Evolutionary conservation across 2,329 filamentous ascomycete species (phyloP), one percentile per base, ranked within the genome.

Genomic region (Phaeomoniella chlamydospora): DNA sequence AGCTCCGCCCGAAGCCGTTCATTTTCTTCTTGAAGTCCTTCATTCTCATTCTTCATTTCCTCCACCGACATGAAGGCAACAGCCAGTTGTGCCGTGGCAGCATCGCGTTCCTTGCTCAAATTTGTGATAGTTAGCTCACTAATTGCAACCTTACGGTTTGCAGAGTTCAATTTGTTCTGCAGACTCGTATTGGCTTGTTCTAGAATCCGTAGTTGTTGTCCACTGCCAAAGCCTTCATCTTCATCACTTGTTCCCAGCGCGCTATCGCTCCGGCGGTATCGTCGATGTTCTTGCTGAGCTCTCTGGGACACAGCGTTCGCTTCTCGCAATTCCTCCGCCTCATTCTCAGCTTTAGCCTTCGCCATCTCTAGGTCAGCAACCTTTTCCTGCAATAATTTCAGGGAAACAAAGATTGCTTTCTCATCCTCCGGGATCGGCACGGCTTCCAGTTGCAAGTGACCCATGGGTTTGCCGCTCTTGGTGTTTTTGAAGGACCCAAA

Each of bases 341-440:
- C 59, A 44, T 54, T 60, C 40, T 70, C 65, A 4, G 55, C 51
- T 34, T 70, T 63, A 4, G 61, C 62, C 37, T 71, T 72, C 41
- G 70, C 67, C 36, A 58, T 54, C 46, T 78, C 72, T 33, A 77
- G 57, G 34, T 68, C 59, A 0, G 63, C 56, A 29, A 76, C 63
- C 46, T 70, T 72, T 30, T 74, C 70, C 43, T 74, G 65, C 9
- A 77, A 53, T 13, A 72, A 54, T 36, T 73, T 64, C 12, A 78
- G 56, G 9, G 71, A 72, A n/a, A 70, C 62, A 46, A 74, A 74
- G 33, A 79, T 65, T 2, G 67, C 68, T 50, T 77, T 74, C 43
- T 78, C 74, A 34, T 78, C 72, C 10, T 69, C 62, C 0, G 73
- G 73, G 32, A 77, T 62, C 0, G 70, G 63, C 9, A 76, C 58